Conservation (phyloP, 208 protist species). For the Balamuthia mandrillaris region DNA sequence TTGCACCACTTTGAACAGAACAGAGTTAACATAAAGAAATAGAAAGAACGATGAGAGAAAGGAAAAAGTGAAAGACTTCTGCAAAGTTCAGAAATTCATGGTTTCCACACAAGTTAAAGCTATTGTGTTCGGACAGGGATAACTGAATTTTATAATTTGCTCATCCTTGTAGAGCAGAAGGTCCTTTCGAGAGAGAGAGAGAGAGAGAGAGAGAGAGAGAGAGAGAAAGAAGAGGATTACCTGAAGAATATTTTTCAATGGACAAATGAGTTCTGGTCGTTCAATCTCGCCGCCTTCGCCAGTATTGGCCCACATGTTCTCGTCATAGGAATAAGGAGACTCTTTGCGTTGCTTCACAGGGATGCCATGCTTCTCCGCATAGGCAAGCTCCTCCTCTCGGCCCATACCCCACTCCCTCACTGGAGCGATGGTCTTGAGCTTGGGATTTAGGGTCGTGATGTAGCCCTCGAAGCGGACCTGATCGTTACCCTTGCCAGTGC, state of each 20-base stretch:
- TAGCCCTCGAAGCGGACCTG: constrained; percentile 70
- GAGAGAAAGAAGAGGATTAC: no score
- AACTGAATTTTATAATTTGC: no score
- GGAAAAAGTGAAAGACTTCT: neutral
- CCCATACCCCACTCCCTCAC: constrained; percentile 56
- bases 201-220: no score
- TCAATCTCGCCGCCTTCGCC: constrained; percentile 52
- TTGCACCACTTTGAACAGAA: constrained; percentile 37
- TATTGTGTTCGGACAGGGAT: no score
- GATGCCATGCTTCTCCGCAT: constrained; percentile 55
- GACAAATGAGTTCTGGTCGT: no score
- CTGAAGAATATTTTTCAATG: no score
- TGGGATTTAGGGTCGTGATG: constrained; percentile 54
- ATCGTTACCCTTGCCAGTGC: constrained; percentile 74
- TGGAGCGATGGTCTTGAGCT: constrained; percentile 67
- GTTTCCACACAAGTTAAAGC: no score
- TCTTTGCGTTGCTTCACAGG: constrained; percentile 51
- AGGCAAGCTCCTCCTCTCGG: constrained; percentile 48
- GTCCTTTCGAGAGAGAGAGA: constrained; percentile 40
- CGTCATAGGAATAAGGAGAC: constrained; percentile 45
- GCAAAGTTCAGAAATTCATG: no score
- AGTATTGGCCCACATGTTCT: constrained; percentile 52
- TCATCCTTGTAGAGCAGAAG: constrained; percentile 36
- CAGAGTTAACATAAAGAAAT: neutral
- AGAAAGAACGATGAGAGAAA: neutral